These are phyloP conservation scores for Colletotrichum horii DNA, from an alignment of 2,329 filamentous ascomycete species.

Conservation along the genomic window DNA sequence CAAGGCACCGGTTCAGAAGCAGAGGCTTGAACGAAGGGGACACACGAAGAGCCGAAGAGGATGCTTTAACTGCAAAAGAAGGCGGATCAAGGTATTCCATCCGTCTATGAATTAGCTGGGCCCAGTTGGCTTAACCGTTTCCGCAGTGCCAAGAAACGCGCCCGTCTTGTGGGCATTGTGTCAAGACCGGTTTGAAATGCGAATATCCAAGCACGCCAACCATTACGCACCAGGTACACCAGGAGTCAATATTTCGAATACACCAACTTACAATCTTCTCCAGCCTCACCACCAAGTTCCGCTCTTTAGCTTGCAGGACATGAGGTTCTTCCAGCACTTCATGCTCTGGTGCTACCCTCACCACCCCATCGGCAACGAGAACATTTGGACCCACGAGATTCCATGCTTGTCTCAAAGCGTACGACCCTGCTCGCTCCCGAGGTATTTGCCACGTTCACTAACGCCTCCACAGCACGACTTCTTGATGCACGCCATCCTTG, in stretches of 20 bases:
- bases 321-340: constrained; percentile 74
- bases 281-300: constrained; percentile 64
- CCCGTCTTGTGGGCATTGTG: constrained; percentile 67
- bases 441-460: neutral
- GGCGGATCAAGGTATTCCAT: constrained; percentile 63
- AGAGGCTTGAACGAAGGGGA: constrained; percentile 59
- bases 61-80: constrained; percentile 71
- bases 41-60: constrained; percentile 71
- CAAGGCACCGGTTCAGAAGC: constrained; percentile 31
- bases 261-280: neutral
- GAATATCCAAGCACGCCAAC: constrained; percentile 62
- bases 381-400: constrained; percentile 70
- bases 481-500: constrained; percentile 74
- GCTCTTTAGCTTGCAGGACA: constrained; percentile 65
- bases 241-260: neutral
- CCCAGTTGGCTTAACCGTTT: neutral
- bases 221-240: constrained; percentile 54
- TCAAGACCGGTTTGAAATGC: constrained; percentile 66
- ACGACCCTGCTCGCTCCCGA: constrained; percentile 28
- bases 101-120: neutral
- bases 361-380: constrained; percentile 68
- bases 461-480: constrained; percentile 60
- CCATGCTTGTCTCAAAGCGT: constrained; percentile 71
- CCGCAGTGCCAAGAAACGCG: constrained; percentile 68
- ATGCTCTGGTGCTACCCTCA: constrained; percentile 66